These are phyloP conservation scores for Leishmania lainsoni DNA, from an alignment of 208 protist species.

Conservation along the genomic window DNA sequence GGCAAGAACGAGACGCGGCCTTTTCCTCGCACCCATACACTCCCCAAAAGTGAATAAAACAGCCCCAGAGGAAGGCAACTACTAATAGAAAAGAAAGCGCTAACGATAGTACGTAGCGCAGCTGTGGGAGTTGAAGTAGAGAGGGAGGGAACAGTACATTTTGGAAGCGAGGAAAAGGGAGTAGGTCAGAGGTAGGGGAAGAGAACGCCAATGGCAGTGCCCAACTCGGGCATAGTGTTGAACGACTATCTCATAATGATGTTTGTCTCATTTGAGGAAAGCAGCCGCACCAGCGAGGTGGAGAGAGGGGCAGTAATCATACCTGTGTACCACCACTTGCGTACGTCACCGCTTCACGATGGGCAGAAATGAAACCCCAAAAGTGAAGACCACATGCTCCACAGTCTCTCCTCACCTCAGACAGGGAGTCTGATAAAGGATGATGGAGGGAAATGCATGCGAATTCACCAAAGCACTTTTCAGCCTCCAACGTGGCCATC, in stretches of 20 bases:
- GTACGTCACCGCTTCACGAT: neutral
- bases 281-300: neutral
- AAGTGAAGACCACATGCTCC: neutral
- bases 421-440: neutral
- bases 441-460: neutral
- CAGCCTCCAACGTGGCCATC: neutral
- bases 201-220: neutral
- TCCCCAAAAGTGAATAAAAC: neutral
- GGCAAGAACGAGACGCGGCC: neutral
- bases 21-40: neutral
- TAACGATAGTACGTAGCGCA: neutral
- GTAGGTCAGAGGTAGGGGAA: neutral
- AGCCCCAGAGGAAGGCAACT: neutral
- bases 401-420: neutral
- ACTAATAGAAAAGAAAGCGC: neutral
- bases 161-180: neutral
- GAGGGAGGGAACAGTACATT: neutral
- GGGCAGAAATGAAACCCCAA: neutral
- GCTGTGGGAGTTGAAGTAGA: neutral
- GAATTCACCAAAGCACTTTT: neutral
- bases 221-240: neutral
- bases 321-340: neutral
- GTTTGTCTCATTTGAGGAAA: neutral
- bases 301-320: neutral
- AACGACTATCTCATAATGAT: neutral